Conservation (phyloP, 345 rosid genomes). For the Eucalyptus tenuipes region DNA sequence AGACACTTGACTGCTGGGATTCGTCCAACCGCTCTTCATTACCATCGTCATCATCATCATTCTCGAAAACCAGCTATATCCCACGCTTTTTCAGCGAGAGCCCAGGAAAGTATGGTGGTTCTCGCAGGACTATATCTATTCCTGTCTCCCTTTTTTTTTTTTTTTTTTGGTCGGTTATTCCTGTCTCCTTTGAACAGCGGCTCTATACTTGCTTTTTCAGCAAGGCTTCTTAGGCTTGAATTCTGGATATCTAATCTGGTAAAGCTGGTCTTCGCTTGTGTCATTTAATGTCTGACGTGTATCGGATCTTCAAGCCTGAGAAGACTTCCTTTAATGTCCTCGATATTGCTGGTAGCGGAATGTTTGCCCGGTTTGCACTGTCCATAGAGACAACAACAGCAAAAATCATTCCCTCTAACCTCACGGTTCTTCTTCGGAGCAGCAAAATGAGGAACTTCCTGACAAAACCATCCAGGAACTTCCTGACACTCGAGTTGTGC, state of each 20-base stretch:
- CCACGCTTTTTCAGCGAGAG: constrained; percentile 25
- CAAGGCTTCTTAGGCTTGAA: background rate
- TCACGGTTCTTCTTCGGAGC: no score
- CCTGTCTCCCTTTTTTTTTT: no score
- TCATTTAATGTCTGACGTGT: background rate
- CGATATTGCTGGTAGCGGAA: constrained; percentile 7
- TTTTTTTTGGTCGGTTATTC: background rate
- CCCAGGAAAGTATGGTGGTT: constrained; percentile 9
- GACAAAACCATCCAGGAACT: no score
- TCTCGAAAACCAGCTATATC: constrained; percentile 22
- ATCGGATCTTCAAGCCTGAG: background rate
- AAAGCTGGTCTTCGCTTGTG: constrained; percentile 28
- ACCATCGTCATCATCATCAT: constrained; percentile 30
- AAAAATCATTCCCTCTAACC: constrained; percentile 2
- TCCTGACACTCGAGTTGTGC: no score
- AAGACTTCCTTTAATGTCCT: constrained; percentile 26
- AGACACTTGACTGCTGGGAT: constrained; percentile 17
- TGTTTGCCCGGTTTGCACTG: constrained; percentile 9
- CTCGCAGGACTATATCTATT: constrained; percentile 5
- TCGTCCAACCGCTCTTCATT: constrained; percentile 23
- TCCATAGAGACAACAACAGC: constrained; percentile 35
- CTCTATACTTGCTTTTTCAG: no score
- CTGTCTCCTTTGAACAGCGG: constrained; percentile 1
- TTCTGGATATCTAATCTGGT: constrained; percentile 31
- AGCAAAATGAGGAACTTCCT: no score